A percentile compares a stretch with the other conserved stretches of the same genome.
Conservation (phyloP, 768 basidiomycete genomes). For the Lactarius evosmus region DNA sequence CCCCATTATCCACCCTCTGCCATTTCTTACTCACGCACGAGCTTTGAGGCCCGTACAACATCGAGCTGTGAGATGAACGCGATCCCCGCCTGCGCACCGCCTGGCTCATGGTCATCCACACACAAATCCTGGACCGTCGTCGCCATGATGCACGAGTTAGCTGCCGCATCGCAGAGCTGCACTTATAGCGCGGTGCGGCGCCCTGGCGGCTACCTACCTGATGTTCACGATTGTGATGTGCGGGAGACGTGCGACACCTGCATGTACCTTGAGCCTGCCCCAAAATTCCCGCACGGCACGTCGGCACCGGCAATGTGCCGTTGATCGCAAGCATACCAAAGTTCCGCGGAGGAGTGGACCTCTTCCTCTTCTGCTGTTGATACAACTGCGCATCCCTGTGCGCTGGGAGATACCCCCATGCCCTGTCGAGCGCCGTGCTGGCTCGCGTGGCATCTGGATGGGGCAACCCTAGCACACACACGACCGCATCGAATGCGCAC, state of each 20-base stretch:
- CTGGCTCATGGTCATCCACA: slow-evolving; percentile 35
- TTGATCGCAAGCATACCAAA: slow-evolving; percentile 73
- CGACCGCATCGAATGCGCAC: slow-evolving; percentile 57
- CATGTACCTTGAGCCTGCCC: slow-evolving; percentile 40
- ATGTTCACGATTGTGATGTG: slow-evolving; percentile 89
- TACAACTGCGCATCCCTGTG: slow-evolving; percentile 32
- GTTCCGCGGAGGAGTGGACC: slow-evolving; percentile 57
- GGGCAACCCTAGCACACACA: slow-evolving; percentile 50
- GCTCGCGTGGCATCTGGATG: slow-evolving; percentile 56
- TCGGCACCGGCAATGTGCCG: slow-evolving; percentile 36
- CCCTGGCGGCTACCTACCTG: too few species aligned
- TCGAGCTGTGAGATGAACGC: slow-evolving; percentile 51
- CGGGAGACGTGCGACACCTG: slow-evolving; percentile 56
- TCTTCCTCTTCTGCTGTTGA: slow-evolving; percentile 35
- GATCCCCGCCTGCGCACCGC: slow-evolving; percentile 38
- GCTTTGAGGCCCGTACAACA: too few species aligned
- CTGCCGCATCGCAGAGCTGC: slow-evolving; percentile 59
- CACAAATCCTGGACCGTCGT: slow-evolving; percentile 61
- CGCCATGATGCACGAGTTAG: slow-evolving; percentile 80
- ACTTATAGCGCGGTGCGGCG: slow-evolving; percentile 43
- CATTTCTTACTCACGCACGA: too few species aligned
- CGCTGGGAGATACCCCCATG: slow-evolving; percentile 41
- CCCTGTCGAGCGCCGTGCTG: slow-evolving; percentile 45
- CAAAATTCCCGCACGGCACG: slow-evolving; percentile 44
- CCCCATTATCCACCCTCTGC: too few species aligned